These are phyloP conservation scores for Phytophthora idaei DNA, from an alignment of 352 stramenopile genomes.

Conservation along the genomic window DNA sequence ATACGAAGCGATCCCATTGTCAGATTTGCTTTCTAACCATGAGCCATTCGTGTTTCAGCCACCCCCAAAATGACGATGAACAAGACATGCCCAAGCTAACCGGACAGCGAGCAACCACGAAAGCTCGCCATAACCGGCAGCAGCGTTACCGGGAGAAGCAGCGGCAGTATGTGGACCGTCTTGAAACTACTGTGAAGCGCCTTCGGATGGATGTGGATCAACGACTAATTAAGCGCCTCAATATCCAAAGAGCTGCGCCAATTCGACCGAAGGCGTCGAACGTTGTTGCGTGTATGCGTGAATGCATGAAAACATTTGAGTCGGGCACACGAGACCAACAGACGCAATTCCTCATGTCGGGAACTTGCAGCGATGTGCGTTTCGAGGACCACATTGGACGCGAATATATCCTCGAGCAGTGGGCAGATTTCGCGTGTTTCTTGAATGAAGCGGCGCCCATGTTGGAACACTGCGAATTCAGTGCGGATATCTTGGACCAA, in stretches of 20 bases:
- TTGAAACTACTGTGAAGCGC: conserved; percentile 26
- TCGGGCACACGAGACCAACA: conserved; percentile 19
- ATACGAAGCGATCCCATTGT: conserved; percentile 15
- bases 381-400: conserved; percentile 21
- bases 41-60: not conserved
- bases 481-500: conserved; percentile 11
- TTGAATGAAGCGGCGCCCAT: conserved; percentile 9
- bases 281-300: conserved; percentile 15
- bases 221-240: conserved; percentile 6
- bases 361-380: conserved; percentile 24
- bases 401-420: conserved; percentile 27
- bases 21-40: conserved; percentile 9
- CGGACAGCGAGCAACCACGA: not conserved
- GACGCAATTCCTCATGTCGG: conserved; percentile 19
- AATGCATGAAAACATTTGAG: conserved; percentile 26
- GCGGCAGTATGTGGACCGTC: conserved; percentile 14
- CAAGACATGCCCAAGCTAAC: not conserved
- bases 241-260: conserved; percentile 2
- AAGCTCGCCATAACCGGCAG: conserved; percentile 18
- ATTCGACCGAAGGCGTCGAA: not conserved
- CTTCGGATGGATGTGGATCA: conserved; percentile 33
- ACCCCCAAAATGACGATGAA: not conserved
- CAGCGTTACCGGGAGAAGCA: conserved; percentile 35
- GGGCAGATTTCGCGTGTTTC: conserved; percentile 11
- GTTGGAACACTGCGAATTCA: conserved; percentile 16